phyloP scores from a whole-genome alignment of 192 early-diverging fungal genomes.

The Backusella tuberculispora region DNA sequence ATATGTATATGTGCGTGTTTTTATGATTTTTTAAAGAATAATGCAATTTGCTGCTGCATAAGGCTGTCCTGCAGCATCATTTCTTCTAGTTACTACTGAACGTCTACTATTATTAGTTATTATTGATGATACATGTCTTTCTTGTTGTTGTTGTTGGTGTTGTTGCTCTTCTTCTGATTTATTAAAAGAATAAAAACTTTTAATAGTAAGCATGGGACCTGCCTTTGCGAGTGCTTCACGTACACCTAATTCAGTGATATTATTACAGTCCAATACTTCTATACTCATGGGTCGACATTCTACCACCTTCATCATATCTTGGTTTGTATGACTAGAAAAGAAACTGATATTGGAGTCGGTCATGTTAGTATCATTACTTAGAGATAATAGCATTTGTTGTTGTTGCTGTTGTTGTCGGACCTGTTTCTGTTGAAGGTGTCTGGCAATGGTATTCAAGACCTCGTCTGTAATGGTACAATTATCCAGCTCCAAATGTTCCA shows the following conservation, averaged over 20 bases:
- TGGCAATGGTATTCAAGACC: slow-evolving; percentile 49
- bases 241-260: slow-evolving; percentile 52
- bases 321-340: slow-evolving; percentile 1
- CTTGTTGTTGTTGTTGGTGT: background rate
- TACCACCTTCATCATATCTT: background rate
- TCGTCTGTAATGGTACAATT: slow-evolving; percentile 52
- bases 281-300: slow-evolving; percentile 28
- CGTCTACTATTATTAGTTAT: background rate
- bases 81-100: background rate
- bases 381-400: slow-evolving; percentile 46
- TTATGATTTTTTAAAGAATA: slow-evolving; percentile 19
- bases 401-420: slow-evolving; percentile 42
- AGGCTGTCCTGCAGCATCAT: slow-evolving; percentile 11
- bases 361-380: slow-evolving; percentile 28
- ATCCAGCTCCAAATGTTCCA: slow-evolving; percentile 51
- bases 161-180: slow-evolving; percentile 19
- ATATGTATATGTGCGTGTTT: no score
- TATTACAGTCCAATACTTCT: slow-evolving; percentile 55
- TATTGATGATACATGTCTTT: background rate
- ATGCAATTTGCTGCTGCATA: slow-evolving; percentile 17
- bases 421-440: slow-evolving; percentile 41
- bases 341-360: slow-evolving; percentile 21
- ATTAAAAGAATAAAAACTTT: slow-evolving; percentile 54
- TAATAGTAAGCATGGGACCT: slow-evolving; percentile 42
- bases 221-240: slow-evolving; percentile 41